Evolutionary conservation across 495 filamentous ascomycete genomes (phyloP).

Genomic region (Neurospora tetraspora): DNA sequence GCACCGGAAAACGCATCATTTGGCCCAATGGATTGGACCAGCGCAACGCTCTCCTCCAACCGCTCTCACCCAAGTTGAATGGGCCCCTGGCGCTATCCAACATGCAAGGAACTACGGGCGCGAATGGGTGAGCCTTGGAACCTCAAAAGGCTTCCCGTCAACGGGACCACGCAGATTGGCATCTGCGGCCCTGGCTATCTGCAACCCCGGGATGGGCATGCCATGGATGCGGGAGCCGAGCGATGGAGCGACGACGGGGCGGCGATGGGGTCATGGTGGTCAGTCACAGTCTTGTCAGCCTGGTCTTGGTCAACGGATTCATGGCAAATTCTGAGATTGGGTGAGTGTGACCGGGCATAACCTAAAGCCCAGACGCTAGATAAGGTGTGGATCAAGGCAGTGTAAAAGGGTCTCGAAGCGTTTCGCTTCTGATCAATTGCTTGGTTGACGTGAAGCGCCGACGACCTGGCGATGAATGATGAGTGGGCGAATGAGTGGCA

Average conservation of each 20-base stretch:
- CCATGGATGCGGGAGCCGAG: background rate
- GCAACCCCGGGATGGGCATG: background rate
- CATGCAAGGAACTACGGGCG: background rate
- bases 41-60: background rate
- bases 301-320: background rate
- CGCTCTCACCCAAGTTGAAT: background rate
- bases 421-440: slow-evolving; percentile 11
- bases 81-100: background rate
- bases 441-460: slow-evolving; percentile 16
- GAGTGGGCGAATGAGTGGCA: background rate
- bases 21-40: background rate
- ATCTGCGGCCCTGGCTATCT: background rate
- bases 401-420: slow-evolving; percentile 13
- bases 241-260: background rate
- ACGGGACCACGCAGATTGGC: background rate
- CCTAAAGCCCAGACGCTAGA: background rate
- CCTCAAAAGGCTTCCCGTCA: background rate
- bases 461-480: background rate
- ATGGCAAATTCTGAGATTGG: background rate
- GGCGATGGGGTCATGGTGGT: background rate
- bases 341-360: background rate
- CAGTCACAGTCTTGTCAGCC: background rate
- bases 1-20: background rate
- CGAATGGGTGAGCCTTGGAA: background rate
- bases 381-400: slow-evolving; percentile 14